Percentiles rank a stretch among this genome's conserved stretches.
Evolutionary conservation across 2,329 filamentous ascomycete genomes (phyloP).

Genomic region (Fusarium xyrophilum): DNA sequence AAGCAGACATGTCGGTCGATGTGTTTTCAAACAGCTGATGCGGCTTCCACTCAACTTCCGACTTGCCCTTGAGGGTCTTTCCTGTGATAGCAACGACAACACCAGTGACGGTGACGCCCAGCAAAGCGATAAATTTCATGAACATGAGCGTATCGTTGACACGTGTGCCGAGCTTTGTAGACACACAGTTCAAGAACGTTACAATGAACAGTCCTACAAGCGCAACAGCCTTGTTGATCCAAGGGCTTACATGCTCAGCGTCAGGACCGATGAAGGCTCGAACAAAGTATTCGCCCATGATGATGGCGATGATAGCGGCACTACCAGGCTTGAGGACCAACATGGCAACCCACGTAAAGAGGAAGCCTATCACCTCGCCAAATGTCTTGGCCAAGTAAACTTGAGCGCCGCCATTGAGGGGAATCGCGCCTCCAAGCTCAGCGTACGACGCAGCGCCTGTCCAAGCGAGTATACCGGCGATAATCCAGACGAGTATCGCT

Average conservation of each 20-base stretch:
- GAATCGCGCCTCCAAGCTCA: slow-evolving; percentile 93
- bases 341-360: slow-evolving; percentile 96
- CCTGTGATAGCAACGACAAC: slow-evolving; percentile 90
- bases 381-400: slow-evolving; percentile 96
- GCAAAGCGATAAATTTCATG: slow-evolving; percentile 88
- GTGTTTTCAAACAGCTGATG: slow-evolving; percentile 90
- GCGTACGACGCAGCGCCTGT: slow-evolving; percentile 95
- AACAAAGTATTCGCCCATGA: slow-evolving; percentile 98
- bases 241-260: slow-evolving; percentile 77
- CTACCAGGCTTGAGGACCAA: slow-evolving; percentile 93
- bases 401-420: slow-evolving; percentile 91
- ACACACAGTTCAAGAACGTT: slow-evolving; percentile 87
- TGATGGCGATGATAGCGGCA: slow-evolving; percentile 93
- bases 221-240: slow-evolving; percentile 90
- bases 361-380: slow-evolving; percentile 88
- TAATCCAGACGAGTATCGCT: slow-evolving; percentile 86
- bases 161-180: slow-evolving; percentile 84
- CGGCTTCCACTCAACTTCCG: slow-evolving; percentile 86
- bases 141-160: slow-evolving; percentile 96
- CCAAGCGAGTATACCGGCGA: slow-evolving; percentile 94
- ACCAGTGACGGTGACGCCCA: slow-evolving; percentile 86
- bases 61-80: slow-evolving; percentile 75
- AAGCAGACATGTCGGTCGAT: slow-evolving; percentile 78
- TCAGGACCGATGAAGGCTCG: slow-evolving; percentile 87
- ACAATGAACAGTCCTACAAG: slow-evolving; percentile 77